Conservation (phyloP, 345 rosid genomes). For the Garcia nutans region DNA sequence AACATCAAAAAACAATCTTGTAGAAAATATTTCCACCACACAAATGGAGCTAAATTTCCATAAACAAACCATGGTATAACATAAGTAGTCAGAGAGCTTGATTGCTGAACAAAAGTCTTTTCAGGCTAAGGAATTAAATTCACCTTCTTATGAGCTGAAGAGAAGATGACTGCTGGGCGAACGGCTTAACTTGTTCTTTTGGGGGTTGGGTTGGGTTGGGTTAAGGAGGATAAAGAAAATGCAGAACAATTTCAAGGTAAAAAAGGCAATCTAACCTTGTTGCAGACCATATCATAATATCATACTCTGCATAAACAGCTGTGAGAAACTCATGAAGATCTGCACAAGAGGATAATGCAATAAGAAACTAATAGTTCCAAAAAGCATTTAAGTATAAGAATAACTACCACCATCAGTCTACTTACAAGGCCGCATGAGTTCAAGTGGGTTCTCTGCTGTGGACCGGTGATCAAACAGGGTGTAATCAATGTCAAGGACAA, state of each 20-base stretch:
- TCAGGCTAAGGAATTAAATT: too few relatives aligned
- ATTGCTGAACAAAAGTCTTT: too few relatives aligned
- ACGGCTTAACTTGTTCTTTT: too few relatives aligned
- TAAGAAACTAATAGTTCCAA: slow-evolving; percentile 9
- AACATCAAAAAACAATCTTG: not conserved
- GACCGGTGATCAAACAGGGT: slow-evolving; percentile 95
- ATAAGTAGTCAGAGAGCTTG: too few relatives aligned
- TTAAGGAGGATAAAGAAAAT: too few relatives aligned
- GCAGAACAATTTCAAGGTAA: not conserved
- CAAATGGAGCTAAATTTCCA: not conserved
- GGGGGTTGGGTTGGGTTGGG: too few relatives aligned
- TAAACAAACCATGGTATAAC: not conserved
- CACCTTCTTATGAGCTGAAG: not conserved
- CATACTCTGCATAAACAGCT: slow-evolving; percentile 83
- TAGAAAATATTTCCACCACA: not conserved
- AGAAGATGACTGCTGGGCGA: not conserved
- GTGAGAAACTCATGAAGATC: slow-evolving; percentile 98
- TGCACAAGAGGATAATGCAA: slow-evolving; percentile 33
- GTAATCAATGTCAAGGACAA: slow-evolving; percentile 92
- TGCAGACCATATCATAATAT: slow-evolving; percentile 97
- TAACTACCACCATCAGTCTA: not conserved
- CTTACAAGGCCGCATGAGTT: slow-evolving; percentile 97
- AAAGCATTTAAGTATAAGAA: not conserved
- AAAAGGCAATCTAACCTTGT: slow-evolving; percentile 53
- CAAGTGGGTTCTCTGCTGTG: slow-evolving; percentile 82